A percentile compares a stretch with the other conserved stretches of the same genome.
Conservation (phyloP, 768 basidiomycete genomes). For the Botryobasidium botryosum region DNA sequence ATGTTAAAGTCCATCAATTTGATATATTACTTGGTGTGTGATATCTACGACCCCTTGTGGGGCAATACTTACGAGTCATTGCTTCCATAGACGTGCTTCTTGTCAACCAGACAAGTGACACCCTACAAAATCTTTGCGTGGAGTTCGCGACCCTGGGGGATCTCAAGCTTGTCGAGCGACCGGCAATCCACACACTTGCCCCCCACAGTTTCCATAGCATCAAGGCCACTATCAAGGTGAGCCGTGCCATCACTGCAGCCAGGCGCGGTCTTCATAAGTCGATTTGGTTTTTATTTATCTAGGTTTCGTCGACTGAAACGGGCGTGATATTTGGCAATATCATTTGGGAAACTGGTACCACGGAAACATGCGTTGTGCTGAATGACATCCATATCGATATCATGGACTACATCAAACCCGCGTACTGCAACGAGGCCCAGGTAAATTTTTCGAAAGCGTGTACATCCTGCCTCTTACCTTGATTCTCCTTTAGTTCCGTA, state of each 20-base stretch:
- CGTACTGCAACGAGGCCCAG: constrained; percentile 88
- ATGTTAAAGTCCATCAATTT: constrained; percentile 94
- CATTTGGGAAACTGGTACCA: constrained; percentile 72
- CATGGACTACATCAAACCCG: constrained; percentile 96
- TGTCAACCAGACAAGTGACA: constrained; percentile 90
- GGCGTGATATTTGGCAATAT: constrained; percentile 98
- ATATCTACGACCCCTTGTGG: constrained; percentile 11
- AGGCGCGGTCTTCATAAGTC: not conserved
- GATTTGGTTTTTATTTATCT: not conserved
- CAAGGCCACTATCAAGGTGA: constrained; percentile 90
- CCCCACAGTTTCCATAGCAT: constrained; percentile 98
- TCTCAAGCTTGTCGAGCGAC: constrained; percentile 92
- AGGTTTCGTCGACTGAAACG: constrained; percentile 90
- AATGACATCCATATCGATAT: constrained; percentile 98
- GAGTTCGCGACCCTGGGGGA: constrained; percentile 97
- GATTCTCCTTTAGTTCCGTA: constrained; percentile 55
- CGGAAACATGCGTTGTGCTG: constrained; percentile 82
- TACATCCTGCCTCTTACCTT: not conserved
- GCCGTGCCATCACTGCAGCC: not conserved
- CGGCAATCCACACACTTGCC: constrained; percentile 78
- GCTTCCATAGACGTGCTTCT: constrained; percentile 68
- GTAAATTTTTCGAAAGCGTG: constrained; percentile 22
- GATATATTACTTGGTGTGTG: constrained; percentile 73
- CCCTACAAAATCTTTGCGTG: constrained; percentile 87
- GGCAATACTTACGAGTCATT: not conserved